A percentile compares a stretch with the other conserved stretches of the same genome.
Evolutionary conservation across 768 basidiomycete species (phyloP).

Genomic region (Cytidiella melzeri): DNA sequence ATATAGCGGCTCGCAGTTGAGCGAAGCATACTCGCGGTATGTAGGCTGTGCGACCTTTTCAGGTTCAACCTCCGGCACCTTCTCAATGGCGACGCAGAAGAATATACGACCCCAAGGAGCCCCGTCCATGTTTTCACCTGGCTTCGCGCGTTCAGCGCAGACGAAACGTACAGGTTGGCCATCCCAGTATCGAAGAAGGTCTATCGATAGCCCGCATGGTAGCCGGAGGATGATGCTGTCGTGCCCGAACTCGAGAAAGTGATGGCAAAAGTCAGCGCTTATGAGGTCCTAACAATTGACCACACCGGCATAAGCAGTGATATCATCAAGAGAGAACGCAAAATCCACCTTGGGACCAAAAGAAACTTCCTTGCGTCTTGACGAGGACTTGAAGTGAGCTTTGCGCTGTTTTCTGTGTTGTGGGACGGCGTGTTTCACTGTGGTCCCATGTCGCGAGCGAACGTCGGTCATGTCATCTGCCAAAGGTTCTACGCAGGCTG

Average conservation of each 20-base stretch:
- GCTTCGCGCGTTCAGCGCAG: conserved; percentile 58
- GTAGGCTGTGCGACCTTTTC: conserved; percentile 6
- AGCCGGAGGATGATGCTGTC: conserved; percentile 58
- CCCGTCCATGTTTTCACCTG: conserved; percentile 18
- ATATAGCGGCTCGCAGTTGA: no score
- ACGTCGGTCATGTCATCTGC: conserved; percentile 53
- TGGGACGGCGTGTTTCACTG: conserved; percentile 15
- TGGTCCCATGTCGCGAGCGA: conserved; percentile 12
- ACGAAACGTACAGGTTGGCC: conserved; percentile 87
- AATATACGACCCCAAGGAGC: conserved; percentile 34
- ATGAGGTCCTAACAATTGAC: conserved; percentile 54
- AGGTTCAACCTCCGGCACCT: conserved; percentile 23
- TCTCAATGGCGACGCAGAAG: conserved; percentile 44
- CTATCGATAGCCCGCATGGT: conserved; percentile 79
- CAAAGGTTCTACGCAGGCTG: conserved; percentile 39
- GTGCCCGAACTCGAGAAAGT: conserved; percentile 70
- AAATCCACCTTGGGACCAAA: conserved; percentile 60
- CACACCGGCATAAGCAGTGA: neutral
- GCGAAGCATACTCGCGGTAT: no score
- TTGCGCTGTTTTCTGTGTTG: conserved; percentile 45
- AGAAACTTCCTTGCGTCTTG: conserved; percentile 48
- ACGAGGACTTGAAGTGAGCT: conserved; percentile 52
- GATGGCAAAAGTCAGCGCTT: conserved; percentile 83
- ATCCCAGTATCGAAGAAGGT: conserved; percentile 87
- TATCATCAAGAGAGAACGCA: neutral